Evolutionary conservation across 257 asterid genomes (phyloP).

Genomic region (Plectranthus barbatus): DNA sequence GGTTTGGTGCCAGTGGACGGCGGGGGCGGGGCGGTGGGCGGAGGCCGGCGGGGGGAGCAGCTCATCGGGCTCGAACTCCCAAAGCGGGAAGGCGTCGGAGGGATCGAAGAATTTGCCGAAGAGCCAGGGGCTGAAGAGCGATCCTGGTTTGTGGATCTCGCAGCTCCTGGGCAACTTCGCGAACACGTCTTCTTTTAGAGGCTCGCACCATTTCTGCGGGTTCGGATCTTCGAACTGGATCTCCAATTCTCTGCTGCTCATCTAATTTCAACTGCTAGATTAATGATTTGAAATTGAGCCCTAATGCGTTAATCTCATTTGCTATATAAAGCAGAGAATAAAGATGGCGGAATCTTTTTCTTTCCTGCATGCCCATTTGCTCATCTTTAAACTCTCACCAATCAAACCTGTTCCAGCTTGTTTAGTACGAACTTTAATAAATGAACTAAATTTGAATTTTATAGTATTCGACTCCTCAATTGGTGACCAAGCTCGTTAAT

Average conservation of each 20-base stretch:
- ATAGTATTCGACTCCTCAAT: too few relatives aligned
- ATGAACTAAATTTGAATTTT: too few relatives aligned
- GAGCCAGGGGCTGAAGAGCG: slow-evolving; percentile 59
- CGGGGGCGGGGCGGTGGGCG: slow-evolving; percentile 30
- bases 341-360: too few relatives aligned
- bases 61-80: slow-evolving; percentile 66
- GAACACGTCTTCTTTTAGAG: slow-evolving; percentile 56
- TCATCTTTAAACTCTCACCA: too few relatives aligned
- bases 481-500: too few relatives aligned
- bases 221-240: slow-evolving; percentile 40
- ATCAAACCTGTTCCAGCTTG: too few relatives aligned
- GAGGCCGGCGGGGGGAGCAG: slow-evolving; percentile 29
- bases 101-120: slow-evolving; percentile 94
- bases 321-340: slow-evolving; percentile 21
- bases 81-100: slow-evolving; percentile 78
- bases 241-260: slow-evolving; percentile 41
- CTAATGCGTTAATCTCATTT: neutral
- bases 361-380: too few relatives aligned
- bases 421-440: too few relatives aligned
- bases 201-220: slow-evolving; percentile 61
- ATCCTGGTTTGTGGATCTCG: slow-evolving; percentile 42
- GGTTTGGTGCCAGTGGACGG: slow-evolving; percentile 73
- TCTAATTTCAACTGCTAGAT: neutral
- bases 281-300: neutral
- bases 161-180: slow-evolving; percentile 27